Percentiles rank a stretch among this genome's conserved stretches.
phyloP scores from a whole-genome alignment of 768 basidiomycete genomes.

The Leccinum boreale region DNA sequence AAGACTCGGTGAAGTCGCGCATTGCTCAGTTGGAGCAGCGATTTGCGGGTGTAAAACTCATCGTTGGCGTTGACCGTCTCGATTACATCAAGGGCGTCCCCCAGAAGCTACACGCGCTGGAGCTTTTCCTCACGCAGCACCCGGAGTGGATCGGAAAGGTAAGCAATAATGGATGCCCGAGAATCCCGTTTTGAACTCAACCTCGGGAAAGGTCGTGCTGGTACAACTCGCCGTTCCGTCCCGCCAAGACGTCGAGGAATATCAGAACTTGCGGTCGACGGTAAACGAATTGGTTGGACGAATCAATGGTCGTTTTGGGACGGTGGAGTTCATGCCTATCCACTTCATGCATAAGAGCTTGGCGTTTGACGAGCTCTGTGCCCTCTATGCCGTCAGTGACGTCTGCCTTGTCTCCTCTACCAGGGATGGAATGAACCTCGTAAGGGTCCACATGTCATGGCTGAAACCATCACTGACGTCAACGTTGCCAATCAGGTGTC shows the following conservation, averaged over 20 bases:
- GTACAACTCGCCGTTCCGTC: conserved; percentile 98
- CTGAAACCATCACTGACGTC: conserved; percentile 8
- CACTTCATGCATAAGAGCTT: conserved; percentile 99
- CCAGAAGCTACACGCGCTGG: conserved; percentile 94
- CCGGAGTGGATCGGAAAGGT: conserved; percentile 99
- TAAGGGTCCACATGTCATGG: conserved; percentile 37
- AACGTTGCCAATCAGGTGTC: conserved; percentile 64
- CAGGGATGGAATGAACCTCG: conserved; percentile 98
- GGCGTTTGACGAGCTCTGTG: conserved; percentile 91
- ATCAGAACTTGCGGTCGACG: conserved; percentile 92
- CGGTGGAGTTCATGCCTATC: conserved; percentile 99
- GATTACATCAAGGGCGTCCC: conserved; percentile 99
- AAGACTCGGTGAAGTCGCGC: conserved; percentile 76
- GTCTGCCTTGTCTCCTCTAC: conserved; percentile 95
- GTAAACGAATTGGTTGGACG: conserved; percentile 98
- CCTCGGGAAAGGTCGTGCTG: conserved; percentile 69
- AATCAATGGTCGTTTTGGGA: conserved; percentile 98
- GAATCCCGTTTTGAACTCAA: not conserved
- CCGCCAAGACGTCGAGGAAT: conserved; percentile 97
- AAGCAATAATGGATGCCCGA: conserved; percentile 7
- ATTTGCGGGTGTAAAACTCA: conserved; percentile 93
- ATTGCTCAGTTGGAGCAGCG: conserved; percentile 81
- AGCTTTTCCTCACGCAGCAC: conserved; percentile 94
- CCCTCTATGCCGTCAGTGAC: conserved; percentile 95
- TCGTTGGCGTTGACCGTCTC: conserved; percentile 96